These are phyloP conservation scores for Capronia coronata DNA, from an alignment of 2,329 filamentous ascomycete genomes.

Conservation along the genomic window DNA sequence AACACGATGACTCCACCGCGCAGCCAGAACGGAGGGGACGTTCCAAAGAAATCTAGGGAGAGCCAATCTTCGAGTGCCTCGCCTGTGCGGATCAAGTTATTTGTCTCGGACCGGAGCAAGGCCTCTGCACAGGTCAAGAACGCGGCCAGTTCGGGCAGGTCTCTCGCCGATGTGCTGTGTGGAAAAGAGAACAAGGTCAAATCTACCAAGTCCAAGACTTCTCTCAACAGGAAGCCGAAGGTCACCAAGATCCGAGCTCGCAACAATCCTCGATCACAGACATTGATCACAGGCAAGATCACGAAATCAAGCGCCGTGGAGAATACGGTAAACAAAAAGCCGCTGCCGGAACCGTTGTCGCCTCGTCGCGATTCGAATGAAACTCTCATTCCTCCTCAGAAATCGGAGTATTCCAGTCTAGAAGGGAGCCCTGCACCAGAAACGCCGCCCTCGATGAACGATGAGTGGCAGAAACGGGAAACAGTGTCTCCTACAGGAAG, in stretches of 20 bases:
- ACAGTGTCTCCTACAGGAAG: constrained; percentile 25
- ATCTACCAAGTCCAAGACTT: constrained; percentile 17
- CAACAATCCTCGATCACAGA: constrained; percentile 11
- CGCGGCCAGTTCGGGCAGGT: constrained; percentile 24
- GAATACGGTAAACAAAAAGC: constrained; percentile 15
- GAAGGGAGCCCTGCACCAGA: constrained; percentile 22
- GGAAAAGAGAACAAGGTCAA: constrained; percentile 23
- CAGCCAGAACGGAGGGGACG: constrained; percentile 32
- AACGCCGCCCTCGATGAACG: constrained; percentile 14
- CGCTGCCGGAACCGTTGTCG: constrained; percentile 17
- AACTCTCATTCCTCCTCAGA: constrained; percentile 5
- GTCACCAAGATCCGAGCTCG: constrained; percentile 14
- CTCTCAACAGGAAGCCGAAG: constrained; percentile 19
- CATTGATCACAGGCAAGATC: constrained; percentile 17
- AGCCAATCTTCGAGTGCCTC: constrained; percentile 5
- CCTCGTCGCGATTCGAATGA: constrained; percentile 22
- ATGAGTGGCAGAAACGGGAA: constrained; percentile 18
- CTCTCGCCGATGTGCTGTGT: constrained; percentile 26
- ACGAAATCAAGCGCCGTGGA: constrained; percentile 17
- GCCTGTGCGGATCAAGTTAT: constrained; percentile 19
- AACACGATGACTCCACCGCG: constrained; percentile 37
- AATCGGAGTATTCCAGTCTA: constrained; percentile 18
- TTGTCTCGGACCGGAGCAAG: constrained; percentile 26
- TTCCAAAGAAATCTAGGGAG: not conserved
- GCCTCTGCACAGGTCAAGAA: constrained; percentile 24